Evolutionary conservation across 805 yeast species (phyloP).

Genomic region (Lachancea lanzarotensis): DNA sequence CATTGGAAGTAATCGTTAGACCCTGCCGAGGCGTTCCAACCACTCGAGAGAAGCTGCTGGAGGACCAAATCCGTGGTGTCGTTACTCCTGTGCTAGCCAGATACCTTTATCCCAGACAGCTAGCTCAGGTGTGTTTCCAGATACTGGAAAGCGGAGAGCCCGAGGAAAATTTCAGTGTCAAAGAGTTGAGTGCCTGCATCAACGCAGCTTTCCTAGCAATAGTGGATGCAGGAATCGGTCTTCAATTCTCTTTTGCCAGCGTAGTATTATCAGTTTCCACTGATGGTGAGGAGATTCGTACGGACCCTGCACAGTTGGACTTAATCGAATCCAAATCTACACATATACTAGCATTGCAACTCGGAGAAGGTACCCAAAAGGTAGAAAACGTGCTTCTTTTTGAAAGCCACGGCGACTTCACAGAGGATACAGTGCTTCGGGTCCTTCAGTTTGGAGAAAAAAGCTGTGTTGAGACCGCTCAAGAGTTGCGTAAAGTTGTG

Average conservation of each 20-base stretch:
- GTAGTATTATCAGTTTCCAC: conserved; percentile 39
- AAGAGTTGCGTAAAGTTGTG: conserved; percentile 42
- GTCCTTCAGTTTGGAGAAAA: conserved; percentile 48
- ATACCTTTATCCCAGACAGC: conserved; percentile 69
- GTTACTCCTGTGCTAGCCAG: conserved; percentile 55
- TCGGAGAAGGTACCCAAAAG: conserved; percentile 39
- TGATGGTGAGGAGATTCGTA: conserved; percentile 27
- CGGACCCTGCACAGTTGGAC: conserved; percentile 43
- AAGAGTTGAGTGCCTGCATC: conserved; percentile 61
- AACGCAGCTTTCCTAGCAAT: conserved; percentile 72
- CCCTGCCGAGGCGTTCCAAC: conserved; percentile 73
- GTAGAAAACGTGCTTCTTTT: conserved; percentile 54
- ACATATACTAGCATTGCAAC: conserved; percentile 58
- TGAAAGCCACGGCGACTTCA: conserved; percentile 69
- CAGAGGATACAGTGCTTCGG: conserved; percentile 45
- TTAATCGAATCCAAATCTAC: conserved; percentile 44
- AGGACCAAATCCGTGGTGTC: conserved; percentile 59
- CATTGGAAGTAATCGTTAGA: conserved; percentile 69
- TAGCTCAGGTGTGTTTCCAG: conserved; percentile 64
- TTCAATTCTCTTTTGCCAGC: conserved; percentile 57
- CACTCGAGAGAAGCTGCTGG: conserved; percentile 70
- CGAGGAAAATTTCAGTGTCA: conserved; percentile 30
- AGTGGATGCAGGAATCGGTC: conserved; percentile 70
- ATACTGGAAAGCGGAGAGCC: conserved; percentile 42
- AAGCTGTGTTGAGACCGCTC: conserved; percentile 41